Evolutionary conservation across 352 stramenopile genomes (phyloP), one percentile per base, ranked within the genome.

Genomic region (Globisporangium okanoganense): DNA sequence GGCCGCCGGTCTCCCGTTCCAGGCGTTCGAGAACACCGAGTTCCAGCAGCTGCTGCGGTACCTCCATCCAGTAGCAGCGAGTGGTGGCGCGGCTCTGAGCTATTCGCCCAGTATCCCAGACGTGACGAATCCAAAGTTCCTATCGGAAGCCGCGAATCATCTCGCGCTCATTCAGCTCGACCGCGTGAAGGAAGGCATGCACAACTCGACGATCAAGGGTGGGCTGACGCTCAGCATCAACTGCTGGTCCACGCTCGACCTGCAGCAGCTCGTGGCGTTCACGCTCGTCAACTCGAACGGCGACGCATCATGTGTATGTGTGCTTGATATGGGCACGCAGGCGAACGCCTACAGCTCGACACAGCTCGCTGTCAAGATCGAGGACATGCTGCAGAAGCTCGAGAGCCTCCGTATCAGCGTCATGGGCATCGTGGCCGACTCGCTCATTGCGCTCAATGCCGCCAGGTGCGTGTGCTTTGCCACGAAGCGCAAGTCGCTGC

Each of bases 181-280:
- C 31, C 84, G 80, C 20, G 77, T 94, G 25, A 91, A 92, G 47
- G 81, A 94, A 77, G 80, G 79, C 14, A 92, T 87, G 79, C 69
- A 86, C 16, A 90, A 94, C 51, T 90, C 80, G 48, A 91, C 77
- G 6, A 85, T 90, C 66, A 94, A 92, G 49, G 80, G 81, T 44
- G 83, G 82, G 0, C 76, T 94, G 27, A 92, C 79, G 31, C 64
- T 94, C 24, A 94, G 85, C 54, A 56, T 92, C 41, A 84, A 83
- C 36, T 83, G 67, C 55, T 94, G 85, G 85, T 64, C 61, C 16
- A 89, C 81, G 4, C 64, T 87, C 36, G 74, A 88, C 59, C 57
- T 76, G 5, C 79, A 90, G 67, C 66, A 90, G 33, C 52, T 94
- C 31, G 81, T 92, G 40, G 76, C 81, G 3, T 92, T 94, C 55